Percentiles rank a stretch among this genome's conserved stretches.
phyloP scores from a whole-genome alignment of 2,329 filamentous ascomycete species.

The Colletotrichum musicola region DNA sequence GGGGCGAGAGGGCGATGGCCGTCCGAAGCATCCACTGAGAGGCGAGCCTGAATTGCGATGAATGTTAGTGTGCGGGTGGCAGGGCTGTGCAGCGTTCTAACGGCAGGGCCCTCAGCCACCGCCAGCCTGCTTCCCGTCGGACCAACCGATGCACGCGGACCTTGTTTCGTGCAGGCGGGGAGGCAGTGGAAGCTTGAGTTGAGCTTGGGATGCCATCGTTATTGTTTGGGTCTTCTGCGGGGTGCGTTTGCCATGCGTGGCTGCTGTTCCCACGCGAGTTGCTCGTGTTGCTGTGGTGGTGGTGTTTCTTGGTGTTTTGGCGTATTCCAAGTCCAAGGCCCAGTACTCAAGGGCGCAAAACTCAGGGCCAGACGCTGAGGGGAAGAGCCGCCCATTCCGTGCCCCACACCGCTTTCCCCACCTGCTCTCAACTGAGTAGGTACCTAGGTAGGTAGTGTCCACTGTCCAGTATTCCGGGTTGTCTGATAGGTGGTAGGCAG shows the following conservation, averaged over 20 bases:
- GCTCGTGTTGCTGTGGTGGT: conserved; percentile 6
- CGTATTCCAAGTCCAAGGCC: not conserved
- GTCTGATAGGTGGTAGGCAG: not conserved
- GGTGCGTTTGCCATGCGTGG: conserved; percentile 11
- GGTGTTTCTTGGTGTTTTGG: not conserved
- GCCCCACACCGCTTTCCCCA: conserved; percentile 19
- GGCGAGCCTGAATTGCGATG: conserved; percentile 2
- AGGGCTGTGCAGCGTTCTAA: conserved; percentile 32
- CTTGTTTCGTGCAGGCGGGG: conserved; percentile 23
- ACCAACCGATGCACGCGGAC: conserved; percentile 25
- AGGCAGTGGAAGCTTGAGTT: conserved; percentile 18
- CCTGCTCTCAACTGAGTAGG: not conserved
- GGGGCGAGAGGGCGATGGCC: not conserved
- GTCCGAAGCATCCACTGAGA: not conserved
- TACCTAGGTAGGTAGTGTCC: too few species aligned
- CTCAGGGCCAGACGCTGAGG: not conserved
- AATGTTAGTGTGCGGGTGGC: conserved; percentile 14
- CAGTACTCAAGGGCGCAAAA: not conserved
- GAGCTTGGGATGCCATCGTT: conserved; percentile 22
- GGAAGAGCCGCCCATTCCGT: not conserved
- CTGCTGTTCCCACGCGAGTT: not conserved
- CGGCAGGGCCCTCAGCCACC: conserved; percentile 22
- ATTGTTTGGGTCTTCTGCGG: conserved; percentile 15
- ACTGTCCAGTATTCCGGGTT: too few species aligned
- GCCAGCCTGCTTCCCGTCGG: conserved; percentile 25